A percentile compares a stretch with the other conserved stretches of the same genome.
phyloP scores from a whole-genome alignment of 2,329 filamentous ascomycete species.

The Neonectria faginata region DNA sequence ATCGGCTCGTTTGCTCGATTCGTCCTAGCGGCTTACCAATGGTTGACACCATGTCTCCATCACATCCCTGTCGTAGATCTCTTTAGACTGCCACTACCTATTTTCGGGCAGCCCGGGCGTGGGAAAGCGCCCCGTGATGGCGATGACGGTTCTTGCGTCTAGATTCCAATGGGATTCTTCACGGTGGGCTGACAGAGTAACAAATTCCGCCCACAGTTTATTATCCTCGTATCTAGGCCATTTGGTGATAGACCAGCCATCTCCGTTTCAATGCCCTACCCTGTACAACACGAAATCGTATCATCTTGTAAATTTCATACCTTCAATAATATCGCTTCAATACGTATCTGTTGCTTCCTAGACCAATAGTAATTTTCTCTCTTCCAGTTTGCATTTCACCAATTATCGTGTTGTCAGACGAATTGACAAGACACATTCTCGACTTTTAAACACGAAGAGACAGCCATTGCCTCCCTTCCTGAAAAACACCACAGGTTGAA shows the following conservation, averaged over 20 bases:
- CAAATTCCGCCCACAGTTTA: background rate
- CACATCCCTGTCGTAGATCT: background rate
- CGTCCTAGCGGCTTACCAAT: background rate
- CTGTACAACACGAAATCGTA: background rate
- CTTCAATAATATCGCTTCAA: background rate
- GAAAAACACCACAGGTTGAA: background rate
- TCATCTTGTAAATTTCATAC: background rate
- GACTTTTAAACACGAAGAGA: background rate
- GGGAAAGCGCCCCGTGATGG: background rate
- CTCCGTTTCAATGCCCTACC: background rate
- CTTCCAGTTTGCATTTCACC: no score
- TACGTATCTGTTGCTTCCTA: no score
- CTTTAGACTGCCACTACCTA: slow-evolving; percentile 3
- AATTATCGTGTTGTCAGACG: background rate
- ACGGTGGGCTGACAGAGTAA: background rate
- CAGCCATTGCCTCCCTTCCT: no score
- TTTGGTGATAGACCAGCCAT: background rate
- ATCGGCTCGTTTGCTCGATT: slow-evolving; percentile 2
- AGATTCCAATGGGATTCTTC: background rate
- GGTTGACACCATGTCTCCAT: background rate
- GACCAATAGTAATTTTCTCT: no score
- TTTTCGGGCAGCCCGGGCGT: background rate
- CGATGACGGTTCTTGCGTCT: background rate
- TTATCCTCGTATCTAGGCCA: background rate
- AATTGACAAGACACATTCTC: no score